Evolutionary conservation across 305 asterid species (phyloP).

Genomic region (Fraxinus latifolia): DNA sequence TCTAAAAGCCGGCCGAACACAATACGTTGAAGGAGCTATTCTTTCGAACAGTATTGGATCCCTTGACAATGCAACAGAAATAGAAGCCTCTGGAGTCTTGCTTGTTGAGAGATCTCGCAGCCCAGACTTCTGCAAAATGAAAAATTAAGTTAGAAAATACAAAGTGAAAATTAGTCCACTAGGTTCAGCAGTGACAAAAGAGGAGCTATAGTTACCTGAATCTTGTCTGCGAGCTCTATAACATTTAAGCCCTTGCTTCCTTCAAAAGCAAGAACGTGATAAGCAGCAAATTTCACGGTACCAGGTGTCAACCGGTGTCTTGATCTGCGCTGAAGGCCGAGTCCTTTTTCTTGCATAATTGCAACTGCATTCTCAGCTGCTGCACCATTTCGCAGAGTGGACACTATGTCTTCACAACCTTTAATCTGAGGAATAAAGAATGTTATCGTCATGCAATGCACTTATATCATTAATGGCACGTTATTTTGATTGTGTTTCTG

Average conservation of each 20-base stretch:
- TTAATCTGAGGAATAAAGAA: slow-evolving; percentile 52
- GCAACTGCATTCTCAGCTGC: slow-evolving; percentile 95
- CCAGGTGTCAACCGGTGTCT: slow-evolving; percentile 98
- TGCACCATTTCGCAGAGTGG: slow-evolving; percentile 82
- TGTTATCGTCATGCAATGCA: slow-evolving; percentile 17
- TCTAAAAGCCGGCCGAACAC: slow-evolving; percentile 84
- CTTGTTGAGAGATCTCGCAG: slow-evolving; percentile 93
- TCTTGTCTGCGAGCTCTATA: slow-evolving; percentile 90
- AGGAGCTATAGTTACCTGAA: slow-evolving; percentile 60
- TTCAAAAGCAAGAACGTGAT: slow-evolving; percentile 97
- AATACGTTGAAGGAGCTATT: slow-evolving; percentile 94
- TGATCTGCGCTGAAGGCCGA: slow-evolving; percentile 70
- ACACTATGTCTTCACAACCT: slow-evolving; percentile 86
- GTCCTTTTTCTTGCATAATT: slow-evolving; percentile 90
- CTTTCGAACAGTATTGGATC: slow-evolving; percentile 98
- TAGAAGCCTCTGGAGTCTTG: slow-evolving; percentile 99
- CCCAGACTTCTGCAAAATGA: slow-evolving; percentile 74
- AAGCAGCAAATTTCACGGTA: slow-evolving; percentile 98
- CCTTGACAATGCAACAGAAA: slow-evolving; percentile 97
- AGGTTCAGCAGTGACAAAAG: neutral
- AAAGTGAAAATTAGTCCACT: neutral
- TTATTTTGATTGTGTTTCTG: neutral
- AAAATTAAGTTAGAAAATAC: slow-evolving; percentile 24
- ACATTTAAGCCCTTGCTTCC: slow-evolving; percentile 95
- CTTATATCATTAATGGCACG: slow-evolving; percentile 2